Percentiles rank a stretch among this genome's conserved stretches.
Conservation (phyloP, 2,329 filamentous ascomycete genomes). For the Calonectria montana region DNA sequence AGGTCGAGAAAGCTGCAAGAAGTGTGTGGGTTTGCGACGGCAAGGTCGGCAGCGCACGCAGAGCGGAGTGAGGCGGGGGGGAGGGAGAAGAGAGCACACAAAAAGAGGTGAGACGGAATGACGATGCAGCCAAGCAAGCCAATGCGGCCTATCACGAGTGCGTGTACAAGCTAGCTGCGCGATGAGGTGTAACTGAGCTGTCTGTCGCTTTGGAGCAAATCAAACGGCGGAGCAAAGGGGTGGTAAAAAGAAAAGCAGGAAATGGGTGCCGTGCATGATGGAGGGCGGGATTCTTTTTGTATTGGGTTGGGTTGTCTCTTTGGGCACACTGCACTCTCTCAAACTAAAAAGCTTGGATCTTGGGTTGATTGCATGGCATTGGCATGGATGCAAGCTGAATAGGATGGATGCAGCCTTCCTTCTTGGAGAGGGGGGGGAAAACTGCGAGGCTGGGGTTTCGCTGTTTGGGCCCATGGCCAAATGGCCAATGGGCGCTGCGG, state of each 20-base stretch:
- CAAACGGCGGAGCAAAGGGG: too few relatives aligned
- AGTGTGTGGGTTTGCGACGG: not conserved
- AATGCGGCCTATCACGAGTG: not conserved
- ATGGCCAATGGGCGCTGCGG: slow-evolving; percentile 3
- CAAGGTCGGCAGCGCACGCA: not conserved
- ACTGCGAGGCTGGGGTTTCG: slow-evolving; percentile 19
- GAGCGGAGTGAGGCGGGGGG: not conserved
- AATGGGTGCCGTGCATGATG: slow-evolving; percentile 3
- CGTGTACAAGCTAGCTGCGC: slow-evolving; percentile 1
- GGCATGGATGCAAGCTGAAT: not conserved
- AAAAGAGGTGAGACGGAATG: not conserved
- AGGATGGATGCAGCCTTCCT: not conserved
- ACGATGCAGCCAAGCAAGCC: not conserved
- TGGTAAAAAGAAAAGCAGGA: not conserved
- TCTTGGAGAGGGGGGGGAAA: not conserved
- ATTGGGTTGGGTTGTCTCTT: slow-evolving; percentile 7
- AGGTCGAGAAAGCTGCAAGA: not conserved
- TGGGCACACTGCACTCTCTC: not conserved
- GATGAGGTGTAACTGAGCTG: not conserved
- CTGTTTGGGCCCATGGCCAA: not conserved
- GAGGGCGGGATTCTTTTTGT: slow-evolving; percentile 25
- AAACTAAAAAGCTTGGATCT: not conserved
- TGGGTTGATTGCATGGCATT: not conserved
- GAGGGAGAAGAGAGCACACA: not conserved
- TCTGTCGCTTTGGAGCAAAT: not conserved